phyloP scores from a whole-genome alignment of 768 basidiomycete species.

The Asterophora lycoperdoides region DNA sequence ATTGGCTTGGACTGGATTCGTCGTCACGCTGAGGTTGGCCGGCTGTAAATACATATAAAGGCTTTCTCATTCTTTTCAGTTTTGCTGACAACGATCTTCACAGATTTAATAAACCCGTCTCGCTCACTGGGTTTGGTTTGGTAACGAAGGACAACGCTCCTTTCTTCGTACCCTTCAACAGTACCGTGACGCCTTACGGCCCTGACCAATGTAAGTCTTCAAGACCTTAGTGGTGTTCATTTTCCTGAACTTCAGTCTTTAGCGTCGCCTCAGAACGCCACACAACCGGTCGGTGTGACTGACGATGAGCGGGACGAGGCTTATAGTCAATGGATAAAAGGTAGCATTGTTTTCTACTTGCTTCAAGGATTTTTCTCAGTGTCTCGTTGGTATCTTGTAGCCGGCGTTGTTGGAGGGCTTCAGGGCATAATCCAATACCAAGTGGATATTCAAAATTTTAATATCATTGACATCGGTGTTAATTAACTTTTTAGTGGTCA shows the following conservation, averaged over 20 bases:
- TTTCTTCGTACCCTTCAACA: slow-evolving; percentile 61
- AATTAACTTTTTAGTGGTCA: slow-evolving; percentile 45
- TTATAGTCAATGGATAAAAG: slow-evolving; percentile 50
- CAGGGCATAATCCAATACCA: slow-evolving; percentile 48
- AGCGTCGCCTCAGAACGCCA: slow-evolving; percentile 1
- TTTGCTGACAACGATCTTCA: not conserved
- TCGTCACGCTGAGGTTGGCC: slow-evolving; percentile 39
- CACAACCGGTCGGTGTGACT: slow-evolving; percentile 46
- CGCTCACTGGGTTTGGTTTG: slow-evolving; percentile 56
- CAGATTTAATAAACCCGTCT: slow-evolving; percentile 53
- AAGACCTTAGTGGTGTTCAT: not conserved
- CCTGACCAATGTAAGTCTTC: slow-evolving; percentile 21
- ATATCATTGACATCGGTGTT: slow-evolving; percentile 12
- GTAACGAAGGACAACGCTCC: slow-evolving; percentile 52
- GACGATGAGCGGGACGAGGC: slow-evolving; percentile 48
- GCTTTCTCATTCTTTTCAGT: not conserved
- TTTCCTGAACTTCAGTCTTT: not conserved
- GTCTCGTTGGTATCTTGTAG: slow-evolving; percentile 22
- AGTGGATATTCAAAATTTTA: slow-evolving; percentile 18
- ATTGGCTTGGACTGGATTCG: slow-evolving; percentile 54
- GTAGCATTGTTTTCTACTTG: slow-evolving; percentile 25
- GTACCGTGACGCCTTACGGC: slow-evolving; percentile 38
- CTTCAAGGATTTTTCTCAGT: not conserved
- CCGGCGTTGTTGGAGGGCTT: slow-evolving; percentile 37
- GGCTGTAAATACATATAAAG: slow-evolving; percentile 32